Conservation (phyloP, 2,329 filamentous ascomycete genomes). For the Xylariaceae sp. region DNA sequence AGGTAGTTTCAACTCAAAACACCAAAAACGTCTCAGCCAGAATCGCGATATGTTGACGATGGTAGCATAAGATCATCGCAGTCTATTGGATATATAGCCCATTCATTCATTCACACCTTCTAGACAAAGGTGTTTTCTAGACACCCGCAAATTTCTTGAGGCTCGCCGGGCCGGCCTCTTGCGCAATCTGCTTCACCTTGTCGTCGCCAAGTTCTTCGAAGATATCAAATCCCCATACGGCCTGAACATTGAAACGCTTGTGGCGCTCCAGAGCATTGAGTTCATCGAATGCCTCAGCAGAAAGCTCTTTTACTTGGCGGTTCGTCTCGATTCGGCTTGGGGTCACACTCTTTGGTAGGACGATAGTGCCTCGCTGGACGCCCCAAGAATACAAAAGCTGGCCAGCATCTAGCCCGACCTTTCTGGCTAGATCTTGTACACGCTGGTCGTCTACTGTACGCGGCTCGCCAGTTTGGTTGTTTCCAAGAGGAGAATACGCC, state of each 20-base stretch:
- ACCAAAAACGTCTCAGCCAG: too few relatives aligned
- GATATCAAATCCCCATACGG: slow-evolving; percentile 39
- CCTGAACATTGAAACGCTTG: slow-evolving; percentile 39
- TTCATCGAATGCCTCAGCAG: slow-evolving; percentile 31
- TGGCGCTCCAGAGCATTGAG: slow-evolving; percentile 36
- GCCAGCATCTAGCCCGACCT: not conserved
- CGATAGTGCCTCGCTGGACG: slow-evolving; percentile 31
- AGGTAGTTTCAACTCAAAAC: too few relatives aligned
- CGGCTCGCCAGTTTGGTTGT: too few relatives aligned
- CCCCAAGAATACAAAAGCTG: not conserved
- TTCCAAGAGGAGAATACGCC: too few relatives aligned
- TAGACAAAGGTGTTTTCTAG: too few relatives aligned
- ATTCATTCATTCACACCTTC: too few relatives aligned
- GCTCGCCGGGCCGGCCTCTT: slow-evolving; percentile 29
- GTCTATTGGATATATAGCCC: too few relatives aligned
- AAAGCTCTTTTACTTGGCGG: slow-evolving; percentile 33
- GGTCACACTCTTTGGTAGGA: slow-evolving; percentile 42
- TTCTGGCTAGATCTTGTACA: too few relatives aligned
- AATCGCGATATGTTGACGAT: too few relatives aligned
- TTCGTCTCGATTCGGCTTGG: slow-evolving; percentile 37
- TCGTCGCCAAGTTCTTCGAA: slow-evolving; percentile 38
- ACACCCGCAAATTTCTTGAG: too few relatives aligned
- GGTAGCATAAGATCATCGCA: too few relatives aligned
- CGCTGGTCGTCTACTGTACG: too few relatives aligned
- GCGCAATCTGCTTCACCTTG: slow-evolving; percentile 28